Base-by-base conservation (phyloP, 345 rosid genomes). In the Excoecaria cochinchinensis region DNA sequence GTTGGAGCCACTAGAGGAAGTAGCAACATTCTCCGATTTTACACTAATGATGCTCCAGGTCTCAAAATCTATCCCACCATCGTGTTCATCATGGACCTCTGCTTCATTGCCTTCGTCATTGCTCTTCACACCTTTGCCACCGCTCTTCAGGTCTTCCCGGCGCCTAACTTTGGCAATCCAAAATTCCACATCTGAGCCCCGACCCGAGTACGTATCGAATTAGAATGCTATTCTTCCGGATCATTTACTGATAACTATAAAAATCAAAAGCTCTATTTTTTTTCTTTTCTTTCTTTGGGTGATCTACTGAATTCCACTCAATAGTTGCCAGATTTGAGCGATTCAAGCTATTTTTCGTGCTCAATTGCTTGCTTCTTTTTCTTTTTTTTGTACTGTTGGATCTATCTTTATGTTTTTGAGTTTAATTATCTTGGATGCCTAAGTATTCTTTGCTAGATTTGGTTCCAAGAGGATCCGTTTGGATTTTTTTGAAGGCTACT, bases 371-470 rank as follows among this genome's bases (percentile, higher is more conserved):
- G 59, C 22, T 8, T 5, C n/a, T 55, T 55, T 55, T 55, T 3
- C 25, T 1, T 31, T 15, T 31, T 15, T 22, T 6, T 51, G 14
- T 11, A 57, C 36, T 71, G n/a, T 44, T 24, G 21, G 24, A 14
- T 24, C 42, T 58, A 60, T 72, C 44, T n/a, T n/a, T n/a, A n/a
- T n/a, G n/a, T 25, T 59, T 46, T 25, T 25, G 12, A 13, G 63
- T 14, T 58, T 12, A 71, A 40, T 71, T 58, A 5, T 42, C 22
- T 58, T 71, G 66, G 25, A 60, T 72, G 64, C 9, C 13, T 9
- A 8, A 44, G 5, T 22, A 21, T 71, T 22, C 14, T 13, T 71
- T 71, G 16, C 22, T 71, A 47, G 42, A 71, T 71, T 71, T 42
- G 55, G 31, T 60, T 51, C 31, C 4, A 44, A 22, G 39, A 44